Conservation (phyloP, 2,329 filamentous ascomycete genomes). For the Aureobasidium namibiae region DNA sequence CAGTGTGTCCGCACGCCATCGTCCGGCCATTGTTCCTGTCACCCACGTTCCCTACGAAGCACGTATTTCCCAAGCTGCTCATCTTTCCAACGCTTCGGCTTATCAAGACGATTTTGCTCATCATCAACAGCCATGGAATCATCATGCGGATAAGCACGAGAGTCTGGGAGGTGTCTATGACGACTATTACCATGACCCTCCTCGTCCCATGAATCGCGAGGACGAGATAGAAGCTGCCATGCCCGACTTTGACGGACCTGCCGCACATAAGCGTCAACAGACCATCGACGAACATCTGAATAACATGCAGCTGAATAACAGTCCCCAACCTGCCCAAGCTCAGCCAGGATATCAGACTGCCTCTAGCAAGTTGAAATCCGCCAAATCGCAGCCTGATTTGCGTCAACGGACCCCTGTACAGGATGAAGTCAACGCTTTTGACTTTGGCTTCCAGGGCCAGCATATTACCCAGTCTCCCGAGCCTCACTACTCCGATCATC, state of each 20-base stretch:
- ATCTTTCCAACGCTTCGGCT: conserved; percentile 5
- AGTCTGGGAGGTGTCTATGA: conserved; percentile 46
- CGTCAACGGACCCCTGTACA: not conserved
- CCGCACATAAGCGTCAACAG: conserved; percentile 22
- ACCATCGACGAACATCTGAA: conserved; percentile 25
- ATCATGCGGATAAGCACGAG: conserved; percentile 24
- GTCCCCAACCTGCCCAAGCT: conserved; percentile 13
- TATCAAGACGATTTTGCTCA: conserved; percentile 5
- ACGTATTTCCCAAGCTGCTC: conserved; percentile 5
- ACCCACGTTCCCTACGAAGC: conserved; percentile 1
- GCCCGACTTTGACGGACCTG: conserved; percentile 50
- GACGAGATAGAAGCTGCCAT: conserved; percentile 47
- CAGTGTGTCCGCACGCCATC: conserved; percentile 1
- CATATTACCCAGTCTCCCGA: conserved; percentile 24
- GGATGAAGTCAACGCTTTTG: conserved; percentile 46
- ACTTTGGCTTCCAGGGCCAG: conserved; percentile 30
- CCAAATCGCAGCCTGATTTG: conserved; percentile 6
- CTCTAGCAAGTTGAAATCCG: conserved; percentile 46
- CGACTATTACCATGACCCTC: conserved; percentile 33
- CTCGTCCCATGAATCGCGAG: conserved; percentile 27
- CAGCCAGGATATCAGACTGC: conserved; percentile 53
- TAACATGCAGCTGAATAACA: conserved; percentile 21
- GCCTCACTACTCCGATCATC: not conserved
- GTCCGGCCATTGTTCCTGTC: not conserved
- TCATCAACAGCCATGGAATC: conserved; percentile 2